Percentiles rank a stretch among this genome's conserved stretches.
Evolutionary conservation across 148 eudicot species (phyloP).

Genomic region (Silene conica): DNA sequence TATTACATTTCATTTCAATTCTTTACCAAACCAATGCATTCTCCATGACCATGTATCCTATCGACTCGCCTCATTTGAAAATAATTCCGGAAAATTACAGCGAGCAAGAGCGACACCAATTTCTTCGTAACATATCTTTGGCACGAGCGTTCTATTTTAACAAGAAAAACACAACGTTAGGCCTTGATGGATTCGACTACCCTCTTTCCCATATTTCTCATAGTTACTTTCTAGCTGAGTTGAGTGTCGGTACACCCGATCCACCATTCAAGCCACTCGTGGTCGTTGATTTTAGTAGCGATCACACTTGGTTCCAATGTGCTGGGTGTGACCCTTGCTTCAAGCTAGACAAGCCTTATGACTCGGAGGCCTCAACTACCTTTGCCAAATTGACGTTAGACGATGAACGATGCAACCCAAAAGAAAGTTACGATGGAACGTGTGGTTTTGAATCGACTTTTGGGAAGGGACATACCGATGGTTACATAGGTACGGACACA

Average conservation of each 20-base stretch:
- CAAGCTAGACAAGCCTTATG: not conserved
- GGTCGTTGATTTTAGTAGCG: constrained; percentile 3
- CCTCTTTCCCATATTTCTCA: not conserved
- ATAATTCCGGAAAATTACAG: constrained; percentile 5
- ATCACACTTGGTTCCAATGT: constrained; percentile 23
- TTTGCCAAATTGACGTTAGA: not conserved
- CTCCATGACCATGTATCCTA: constrained; percentile 8
- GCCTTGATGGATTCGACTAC: not conserved
- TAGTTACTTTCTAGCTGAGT: constrained; percentile 3
- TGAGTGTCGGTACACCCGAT: not conserved
- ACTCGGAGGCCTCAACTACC: not conserved
- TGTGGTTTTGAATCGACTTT: constrained; percentile 1
- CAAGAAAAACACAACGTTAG: not conserved
- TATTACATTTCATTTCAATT: not conserved
- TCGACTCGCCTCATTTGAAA: constrained; percentile 6
- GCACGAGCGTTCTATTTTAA: not conserved
- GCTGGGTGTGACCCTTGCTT: constrained; percentile 18
- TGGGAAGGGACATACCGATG: not conserved
- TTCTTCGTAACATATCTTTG: constrained; percentile 2
- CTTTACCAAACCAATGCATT: constrained; percentile 1
- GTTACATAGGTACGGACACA: constrained; percentile 13
- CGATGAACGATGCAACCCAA: constrained; percentile 11
- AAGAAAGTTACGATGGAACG: not conserved
- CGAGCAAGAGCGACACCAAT: not conserved
- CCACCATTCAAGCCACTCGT: not conserved